Base-by-base conservation (phyloP, 768 basidiomycete genomes). In the Pulveroboletus ravenelii region DNA sequence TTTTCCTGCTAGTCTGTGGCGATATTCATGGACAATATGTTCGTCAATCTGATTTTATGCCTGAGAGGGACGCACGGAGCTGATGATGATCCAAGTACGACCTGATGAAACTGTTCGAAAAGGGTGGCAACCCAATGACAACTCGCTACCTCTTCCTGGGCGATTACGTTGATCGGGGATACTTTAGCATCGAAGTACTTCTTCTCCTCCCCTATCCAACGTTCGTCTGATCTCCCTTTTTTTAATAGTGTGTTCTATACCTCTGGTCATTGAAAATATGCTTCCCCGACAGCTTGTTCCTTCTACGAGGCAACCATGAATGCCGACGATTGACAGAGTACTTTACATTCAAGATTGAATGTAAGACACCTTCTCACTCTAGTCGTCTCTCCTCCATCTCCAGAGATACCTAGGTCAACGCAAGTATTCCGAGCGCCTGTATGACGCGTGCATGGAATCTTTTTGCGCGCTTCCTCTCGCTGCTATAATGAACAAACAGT, bases 11-110 rank as follows among this genome's bases (percentile, higher is more conserved):
- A 93, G 92, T 93, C 34, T 98, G 95, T 69, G 96, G 95, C 41
- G 95, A 98, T 72, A 96, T 98, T 41, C 95, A 98, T 61, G 95
- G 95, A 1, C 95, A 99, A 90, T 99, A 99, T 73, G 95, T 96
- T 61, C 67, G 89, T 59, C 27, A 27, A 53, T 55, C 31, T 57
- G 30, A 48, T 57, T 59, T 59, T 52, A 63, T 49, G 20, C 20
- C 20, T 23, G 20, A 23, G 20, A 23, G 20, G 20, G 20, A 23
- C 20, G 20, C 20, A 23, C 20, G 20, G 20, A 23, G 20, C 20
- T 23, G 20, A 23, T 47, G 12, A 34, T 36, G 48, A 38, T 36
- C 41, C 30, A 15, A 93, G 89, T 94, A 89, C 59, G 92, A 94
- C 71, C 72, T 94, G 59, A 94, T 94, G 92, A 93, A 94, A 72